Evolutionary conservation across 2,329 filamentous ascomycete genomes (phyloP), one percentile per base, ranked within the genome.

Genomic region (Botrytis elliptica): DNA sequence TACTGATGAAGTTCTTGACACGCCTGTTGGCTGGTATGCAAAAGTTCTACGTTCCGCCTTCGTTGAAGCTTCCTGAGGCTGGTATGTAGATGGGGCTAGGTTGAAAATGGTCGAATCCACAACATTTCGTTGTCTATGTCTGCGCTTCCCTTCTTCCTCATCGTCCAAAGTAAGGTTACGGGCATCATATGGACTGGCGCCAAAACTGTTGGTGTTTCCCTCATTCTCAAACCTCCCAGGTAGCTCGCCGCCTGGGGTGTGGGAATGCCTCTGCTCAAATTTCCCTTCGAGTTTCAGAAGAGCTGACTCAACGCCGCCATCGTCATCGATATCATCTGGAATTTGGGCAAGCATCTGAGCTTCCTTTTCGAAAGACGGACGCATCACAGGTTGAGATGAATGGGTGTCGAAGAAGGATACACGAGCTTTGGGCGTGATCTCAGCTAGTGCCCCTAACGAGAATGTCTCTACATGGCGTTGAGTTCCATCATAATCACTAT

Each of bases 301-400:
- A 0, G 96, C 93, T n/a, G 95, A 94, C 80, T 98, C 96, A 40
- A 98, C 91, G 20, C 95, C 95, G 10, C 94, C 94, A 79, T 97
- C 93, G 64, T 92, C 91, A 75, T 91, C 88, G 25, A 85, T 81
- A 55, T 97, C 93, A 79, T 98, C 95, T 0, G 95, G 94, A 40
- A 98, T 93, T 72, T 93, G 91, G 3, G 95, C 93, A 71, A 99
- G 88, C 78, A 93, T 93, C 74, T 95, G 91, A 1, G 97, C 93
- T 79, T 97, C 94, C 4, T 88, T 91, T 82, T 98, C 94, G 78
- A 98, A 98, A 0, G 95, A 98, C 1, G 89, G 88, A 6, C 89
- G 86, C 88, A 90, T 89, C 2, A 85, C 83, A 0, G 89, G 89
- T 76, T 89, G 89, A 3, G 89, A 90, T 7, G 88, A 90, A 75